A percentile compares a stretch with the other conserved stretches of the same genome.
Evolutionary conservation across 352 stramenopile genomes (phyloP).

Genomic region (Thalassiosira exigua): DNA sequence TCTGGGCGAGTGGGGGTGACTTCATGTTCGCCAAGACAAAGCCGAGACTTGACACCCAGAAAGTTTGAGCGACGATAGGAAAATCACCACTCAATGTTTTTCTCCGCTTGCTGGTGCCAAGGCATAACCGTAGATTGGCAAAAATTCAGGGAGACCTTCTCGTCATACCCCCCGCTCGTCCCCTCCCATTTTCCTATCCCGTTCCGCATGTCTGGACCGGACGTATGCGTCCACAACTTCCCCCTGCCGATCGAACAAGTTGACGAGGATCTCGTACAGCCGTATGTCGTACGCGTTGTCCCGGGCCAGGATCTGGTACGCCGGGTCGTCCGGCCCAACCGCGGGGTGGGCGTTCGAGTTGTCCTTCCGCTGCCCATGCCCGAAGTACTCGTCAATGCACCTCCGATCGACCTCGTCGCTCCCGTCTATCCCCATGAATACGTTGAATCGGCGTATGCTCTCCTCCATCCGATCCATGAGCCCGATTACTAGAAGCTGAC

Average conservation of each 20-base stretch:
- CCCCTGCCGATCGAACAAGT: not conserved
- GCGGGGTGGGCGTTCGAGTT: slow-evolving; percentile 24
- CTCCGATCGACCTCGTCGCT: slow-evolving; percentile 4
- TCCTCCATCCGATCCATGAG: slow-evolving; percentile 52
- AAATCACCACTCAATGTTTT: too few species aligned
- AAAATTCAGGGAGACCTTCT: too few species aligned
- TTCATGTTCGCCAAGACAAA: too few species aligned
- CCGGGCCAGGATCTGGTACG: not conserved
- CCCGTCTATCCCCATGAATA: slow-evolving; percentile 46
- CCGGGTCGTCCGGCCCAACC: not conserved
- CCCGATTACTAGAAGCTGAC: slow-evolving; percentile 42
- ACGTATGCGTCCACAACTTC: too few species aligned
- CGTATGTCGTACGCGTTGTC: not conserved
- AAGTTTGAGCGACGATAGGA: too few species aligned
- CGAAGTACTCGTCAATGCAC: slow-evolving; percentile 1
- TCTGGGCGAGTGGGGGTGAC: too few species aligned
- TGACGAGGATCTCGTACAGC: not conserved
- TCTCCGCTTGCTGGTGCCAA: too few species aligned
- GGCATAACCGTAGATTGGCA: too few species aligned
- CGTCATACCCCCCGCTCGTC: too few species aligned
- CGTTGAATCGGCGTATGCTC: slow-evolving; percentile 49
- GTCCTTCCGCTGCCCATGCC: not conserved
- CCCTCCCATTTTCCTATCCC: too few species aligned
- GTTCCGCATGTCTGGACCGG: too few species aligned
- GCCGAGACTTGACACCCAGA: too few species aligned